Percentiles rank a stretch among this genome's conserved stretches.
These are phyloP conservation scores for Cicer cuneatum DNA, from an alignment of 306 rosid species.

Conservation along the genomic window DNA sequence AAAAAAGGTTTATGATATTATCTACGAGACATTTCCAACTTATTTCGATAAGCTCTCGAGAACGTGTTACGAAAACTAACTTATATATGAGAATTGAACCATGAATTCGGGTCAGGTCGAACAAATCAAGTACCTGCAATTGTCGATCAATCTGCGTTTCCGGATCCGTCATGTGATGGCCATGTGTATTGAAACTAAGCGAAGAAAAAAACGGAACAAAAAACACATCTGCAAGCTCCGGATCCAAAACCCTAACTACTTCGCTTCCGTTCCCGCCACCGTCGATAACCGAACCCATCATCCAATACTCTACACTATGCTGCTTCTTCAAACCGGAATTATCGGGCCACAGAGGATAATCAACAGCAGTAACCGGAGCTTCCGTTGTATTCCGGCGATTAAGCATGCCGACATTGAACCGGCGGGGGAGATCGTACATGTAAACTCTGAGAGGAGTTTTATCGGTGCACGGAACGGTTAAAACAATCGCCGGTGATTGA, in stretches of 20 bases:
- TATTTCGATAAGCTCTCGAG: too few relatives aligned
- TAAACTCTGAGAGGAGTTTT: conserved; percentile 55
- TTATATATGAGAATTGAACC: not conserved
- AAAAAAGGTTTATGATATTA: too few relatives aligned
- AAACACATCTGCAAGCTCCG: conserved; percentile 75
- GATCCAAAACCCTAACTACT: conserved; percentile 70
- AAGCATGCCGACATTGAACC: conserved; percentile 77
- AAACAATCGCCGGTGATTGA: conserved; percentile 44
- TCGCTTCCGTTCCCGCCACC: conserved; percentile 47
- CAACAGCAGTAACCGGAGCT: conserved; percentile 56
- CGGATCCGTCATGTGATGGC: conserved; percentile 70
- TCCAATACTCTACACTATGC: conserved; percentile 93
- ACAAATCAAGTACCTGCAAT: conserved; percentile 60
- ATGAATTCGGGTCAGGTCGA: not conserved
- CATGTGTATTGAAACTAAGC: conserved; percentile 73
- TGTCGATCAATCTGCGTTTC: conserved; percentile 68
- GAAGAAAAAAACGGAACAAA: conserved; percentile 86
- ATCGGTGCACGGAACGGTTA: conserved; percentile 44
- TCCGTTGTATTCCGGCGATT: conserved; percentile 48
- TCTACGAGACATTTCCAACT: too few relatives aligned
- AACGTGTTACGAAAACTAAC: too few relatives aligned
- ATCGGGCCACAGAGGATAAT: conserved; percentile 69
- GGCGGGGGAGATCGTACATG: conserved; percentile 87
- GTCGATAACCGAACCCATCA: conserved; percentile 76
- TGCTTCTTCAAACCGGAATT: conserved; percentile 70